Conservation (phyloP, 768 basidiomycete species). For the Galerina sulciceps region DNA sequence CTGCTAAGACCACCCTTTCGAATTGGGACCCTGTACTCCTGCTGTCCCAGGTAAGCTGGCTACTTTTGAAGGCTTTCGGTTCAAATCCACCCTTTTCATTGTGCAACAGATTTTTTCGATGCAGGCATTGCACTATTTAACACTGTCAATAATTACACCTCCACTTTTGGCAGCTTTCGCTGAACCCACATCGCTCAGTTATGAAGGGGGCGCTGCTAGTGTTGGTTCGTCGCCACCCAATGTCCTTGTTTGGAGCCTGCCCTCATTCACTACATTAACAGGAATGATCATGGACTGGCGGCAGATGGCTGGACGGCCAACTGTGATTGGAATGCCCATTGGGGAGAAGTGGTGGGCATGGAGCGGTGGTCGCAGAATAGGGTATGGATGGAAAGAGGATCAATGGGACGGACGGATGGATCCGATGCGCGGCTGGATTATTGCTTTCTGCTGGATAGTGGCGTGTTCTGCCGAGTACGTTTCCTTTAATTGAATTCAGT, state of each 20-base stretch:
- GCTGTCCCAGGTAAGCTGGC: conserved; percentile 72
- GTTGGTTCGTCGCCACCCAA: conserved; percentile 54
- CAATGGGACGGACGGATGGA: conserved; percentile 76
- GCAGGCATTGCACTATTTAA: conserved; percentile 93
- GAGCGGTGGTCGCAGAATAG: conserved; percentile 80
- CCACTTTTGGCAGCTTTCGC: conserved; percentile 79
- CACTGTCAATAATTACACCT: conserved; percentile 81
- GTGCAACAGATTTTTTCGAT: conserved; percentile 81
- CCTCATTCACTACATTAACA: conserved; percentile 23
- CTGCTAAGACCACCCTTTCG: conserved; percentile 41
- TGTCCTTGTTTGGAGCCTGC: neutral
- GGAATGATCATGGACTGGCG: conserved; percentile 98
- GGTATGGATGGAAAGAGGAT: conserved; percentile 55
- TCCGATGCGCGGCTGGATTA: conserved; percentile 86
- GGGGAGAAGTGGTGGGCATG: conserved; percentile 79
- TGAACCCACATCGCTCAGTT: conserved; percentile 66
- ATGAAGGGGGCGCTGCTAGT: conserved; percentile 81
- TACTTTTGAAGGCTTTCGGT: neutral
- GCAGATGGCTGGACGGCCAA: conserved; percentile 87
- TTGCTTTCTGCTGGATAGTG: conserved; percentile 84
- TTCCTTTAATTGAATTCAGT: neutral
- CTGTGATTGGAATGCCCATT: conserved; percentile 67
- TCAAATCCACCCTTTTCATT: neutral
- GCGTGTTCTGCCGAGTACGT: conserved; percentile 88
- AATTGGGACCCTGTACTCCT: conserved; percentile 92